Conservation (phyloP, 768 basidiomycete species). For the Suillus variegatus region DNA sequence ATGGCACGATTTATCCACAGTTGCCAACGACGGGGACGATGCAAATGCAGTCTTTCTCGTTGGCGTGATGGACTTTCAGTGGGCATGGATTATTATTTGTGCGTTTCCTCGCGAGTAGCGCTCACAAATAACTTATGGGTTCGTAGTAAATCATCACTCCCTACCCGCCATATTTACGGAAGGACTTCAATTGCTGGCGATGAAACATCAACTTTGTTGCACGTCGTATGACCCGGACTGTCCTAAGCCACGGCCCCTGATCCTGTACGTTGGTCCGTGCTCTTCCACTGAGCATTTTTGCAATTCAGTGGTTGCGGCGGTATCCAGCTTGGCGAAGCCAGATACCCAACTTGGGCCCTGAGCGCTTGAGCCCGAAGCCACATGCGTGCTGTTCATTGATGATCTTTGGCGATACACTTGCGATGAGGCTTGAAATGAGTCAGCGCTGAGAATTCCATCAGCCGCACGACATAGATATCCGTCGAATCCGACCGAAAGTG, state of each 20-base stretch:
- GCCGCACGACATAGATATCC: too few species aligned
- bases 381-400: constrained; percentile 30
- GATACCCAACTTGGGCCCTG: constrained; percentile 35
- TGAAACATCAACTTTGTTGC: neutral
- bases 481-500: too few species aligned
- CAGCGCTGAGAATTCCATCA: neutral
- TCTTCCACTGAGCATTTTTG: neutral
- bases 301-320: neutral
- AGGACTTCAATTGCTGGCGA: neutral
- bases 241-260: too few species aligned
- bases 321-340: constrained; percentile 27
- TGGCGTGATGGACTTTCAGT: neutral
- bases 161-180: neutral
- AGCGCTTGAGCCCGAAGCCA: constrained; percentile 32
- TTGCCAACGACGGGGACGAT: neutral
- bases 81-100: neutral
- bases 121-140: neutral
- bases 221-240: neutral
- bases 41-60: neutral
- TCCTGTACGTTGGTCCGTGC: neutral
- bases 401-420: neutral
- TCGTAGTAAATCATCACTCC: neutral
- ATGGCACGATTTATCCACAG: neutral
- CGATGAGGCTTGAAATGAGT: too few species aligned
- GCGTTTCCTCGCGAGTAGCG: neutral